Evolutionary conservation across 345 rosid species (phyloP).

Genomic region (Lumnitzera littorea): DNA sequence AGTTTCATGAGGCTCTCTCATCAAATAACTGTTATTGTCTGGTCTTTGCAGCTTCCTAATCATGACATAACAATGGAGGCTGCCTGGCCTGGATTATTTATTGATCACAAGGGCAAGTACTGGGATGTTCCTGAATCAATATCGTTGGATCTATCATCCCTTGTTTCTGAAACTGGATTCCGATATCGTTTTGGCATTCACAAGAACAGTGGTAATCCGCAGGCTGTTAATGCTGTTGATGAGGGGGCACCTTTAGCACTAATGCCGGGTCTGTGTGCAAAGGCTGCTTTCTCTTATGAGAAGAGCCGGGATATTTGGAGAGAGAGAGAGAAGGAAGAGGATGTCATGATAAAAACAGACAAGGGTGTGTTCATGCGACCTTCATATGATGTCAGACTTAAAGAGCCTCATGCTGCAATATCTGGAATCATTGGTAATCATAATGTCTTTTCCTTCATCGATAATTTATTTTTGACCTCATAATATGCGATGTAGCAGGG

Average conservation of each 20-base stretch:
- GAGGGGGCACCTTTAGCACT: constrained; percentile 51
- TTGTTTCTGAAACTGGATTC: constrained; percentile 47
- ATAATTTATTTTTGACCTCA: too few species aligned
- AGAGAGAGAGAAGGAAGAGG: constrained; percentile 31
- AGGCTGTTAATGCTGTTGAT: constrained; percentile 24
- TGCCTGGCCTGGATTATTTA: constrained; percentile 74
- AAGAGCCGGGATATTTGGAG: constrained; percentile 68
- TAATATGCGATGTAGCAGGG: too few species aligned
- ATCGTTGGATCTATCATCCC: constrained; percentile 61
- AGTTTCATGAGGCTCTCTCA: background rate
- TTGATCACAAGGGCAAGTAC: constrained; percentile 60
- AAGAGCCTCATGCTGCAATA: constrained; percentile 67
- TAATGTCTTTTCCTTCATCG: background rate
- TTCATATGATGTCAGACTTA: constrained; percentile 55
- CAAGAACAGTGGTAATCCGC: constrained; percentile 53
- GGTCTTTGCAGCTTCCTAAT: constrained; percentile 46
- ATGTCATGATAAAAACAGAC: constrained; percentile 27
- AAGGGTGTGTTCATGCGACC: constrained; percentile 28
- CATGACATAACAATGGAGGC: constrained; percentile 81
- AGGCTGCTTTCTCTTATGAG: constrained; percentile 73
- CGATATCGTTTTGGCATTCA: constrained; percentile 65
- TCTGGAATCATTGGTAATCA: constrained; percentile 64
- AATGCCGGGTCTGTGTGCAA: constrained; percentile 71
- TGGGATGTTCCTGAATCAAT: constrained; percentile 92
- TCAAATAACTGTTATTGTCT: background rate